Evolutionary conservation across 352 stramenopile genomes (phyloP), one percentile per base, ranked within the genome.

Genomic region (Pythium biforme): DNA sequence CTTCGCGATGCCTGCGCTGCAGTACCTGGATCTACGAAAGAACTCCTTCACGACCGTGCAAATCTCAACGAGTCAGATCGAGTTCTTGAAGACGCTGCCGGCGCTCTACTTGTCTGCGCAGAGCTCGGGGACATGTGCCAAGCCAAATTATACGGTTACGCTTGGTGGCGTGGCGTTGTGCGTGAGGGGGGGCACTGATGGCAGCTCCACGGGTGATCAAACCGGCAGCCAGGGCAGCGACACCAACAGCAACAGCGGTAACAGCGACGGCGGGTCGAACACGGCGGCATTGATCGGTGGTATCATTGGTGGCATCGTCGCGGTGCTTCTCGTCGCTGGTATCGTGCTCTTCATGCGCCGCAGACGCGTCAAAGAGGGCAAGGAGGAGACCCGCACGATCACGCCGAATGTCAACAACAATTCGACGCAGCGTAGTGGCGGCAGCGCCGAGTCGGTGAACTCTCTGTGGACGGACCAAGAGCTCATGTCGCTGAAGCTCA

Each of bases 21-120:
- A 75, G 41, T 56, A 70, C 33, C 62, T 90, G 11, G 68, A 77
- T 29, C 61, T 90, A 19, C 64, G 74, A 0, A 51, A 64, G 25
- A 89, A 90, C 51, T 80, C 77, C 10, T 91, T 88, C 59, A 82
- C 77, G 9, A 58, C 73, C n/a, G 47, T 64, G 37, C 70, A 67
- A 50, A 51, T 59, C 20, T 74, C 41, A 69, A 70, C 66, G n/a
- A 74, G 33, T 29, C 43, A 68, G 17, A 43, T 66, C 49, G 73
- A n/a, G 25, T 74, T 66, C 52, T 51, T 71, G 20, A 70, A 19
- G 45, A 87, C 73, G 47, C 76, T 63, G 49, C 71, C 53, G 62
- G 66, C 55, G 43, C 54, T 89, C 4, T 74, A 64, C 7, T 62
- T 89, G 2, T 77, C 86, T 29, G 76, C 78, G 15, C 64, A 72